Percentiles rank a stretch among this genome's conserved stretches.
Conservation (phyloP, 192 early-diverging fungal genomes). For the Coemansia sp. region DNA sequence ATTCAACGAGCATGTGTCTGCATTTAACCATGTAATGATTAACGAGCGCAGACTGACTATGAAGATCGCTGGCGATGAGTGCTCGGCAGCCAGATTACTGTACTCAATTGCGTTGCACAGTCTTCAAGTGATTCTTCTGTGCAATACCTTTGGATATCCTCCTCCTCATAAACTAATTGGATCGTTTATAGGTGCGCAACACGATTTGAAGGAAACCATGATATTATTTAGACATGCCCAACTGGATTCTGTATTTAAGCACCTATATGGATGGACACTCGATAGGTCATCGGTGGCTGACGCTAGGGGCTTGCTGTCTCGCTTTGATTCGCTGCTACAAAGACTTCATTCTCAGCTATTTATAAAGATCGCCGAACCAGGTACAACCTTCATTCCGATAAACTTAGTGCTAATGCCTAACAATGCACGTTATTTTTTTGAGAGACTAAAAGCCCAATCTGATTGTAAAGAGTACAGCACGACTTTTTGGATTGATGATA, state of each 20-base stretch:
- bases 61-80: constrained; percentile 24
- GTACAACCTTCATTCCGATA: no score
- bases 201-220: neutral
- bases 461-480: no score
- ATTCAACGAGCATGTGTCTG: neutral
- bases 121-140: constrained; percentile 20
- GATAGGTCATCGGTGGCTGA: no score
- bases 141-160: constrained; percentile 12
- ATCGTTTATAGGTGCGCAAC: constrained; percentile 15
- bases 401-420: no score
- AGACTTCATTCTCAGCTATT: no score
- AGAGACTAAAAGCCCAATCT: no score
- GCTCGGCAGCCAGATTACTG: constrained; percentile 28
- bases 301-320: no score
- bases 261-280: no score
- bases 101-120: constrained; percentile 31
- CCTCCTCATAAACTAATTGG: constrained; percentile 23
- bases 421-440: no score
- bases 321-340: no score
- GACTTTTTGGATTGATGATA: no score
- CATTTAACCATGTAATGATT: constrained; percentile 6
- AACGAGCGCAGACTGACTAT: constrained; percentile 12
- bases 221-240: constrained; percentile 7
- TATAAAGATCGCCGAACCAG: no score
- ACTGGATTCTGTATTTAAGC: constrained; percentile 13